Percentiles rank a stretch among this genome's conserved stretches.
phyloP scores from a whole-genome alignment of 1,284 basidiomycete species.

The Fistulina hepatica region DNA sequence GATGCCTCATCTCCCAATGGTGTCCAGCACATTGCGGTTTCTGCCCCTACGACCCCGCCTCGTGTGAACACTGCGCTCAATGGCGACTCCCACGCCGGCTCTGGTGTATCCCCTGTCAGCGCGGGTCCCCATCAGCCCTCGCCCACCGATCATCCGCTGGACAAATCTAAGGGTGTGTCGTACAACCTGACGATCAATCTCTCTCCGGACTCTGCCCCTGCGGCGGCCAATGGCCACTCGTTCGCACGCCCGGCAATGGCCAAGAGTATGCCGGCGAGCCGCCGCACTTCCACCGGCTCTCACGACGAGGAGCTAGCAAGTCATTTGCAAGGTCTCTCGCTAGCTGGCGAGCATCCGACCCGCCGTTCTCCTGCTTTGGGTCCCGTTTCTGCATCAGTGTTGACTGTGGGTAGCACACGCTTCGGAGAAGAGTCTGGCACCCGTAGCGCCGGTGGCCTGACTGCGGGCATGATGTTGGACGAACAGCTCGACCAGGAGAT shows the following conservation, averaged over 20 bases:
- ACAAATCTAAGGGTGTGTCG: conserved; percentile 80
- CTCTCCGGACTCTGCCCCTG: conserved; percentile 44
- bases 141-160: too few relatives aligned
- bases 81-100: conserved; percentile 39
- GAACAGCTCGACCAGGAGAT: conserved; percentile 86
- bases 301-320: conserved; percentile 71
- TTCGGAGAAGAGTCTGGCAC: conserved; percentile 43
- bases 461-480: conserved; percentile 80
- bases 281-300: conserved; percentile 70
- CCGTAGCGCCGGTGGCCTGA: conserved; percentile 50
- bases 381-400: conserved; percentile 38
- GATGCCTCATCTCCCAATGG: conserved; percentile 36
- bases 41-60: conserved; percentile 74
- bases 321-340: conserved; percentile 57
- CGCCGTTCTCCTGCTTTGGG: conserved; percentile 41
- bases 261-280: conserved; percentile 82
- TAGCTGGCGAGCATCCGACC: conserved; percentile 48
- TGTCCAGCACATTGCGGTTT: conserved; percentile 62
- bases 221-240: conserved; percentile 34
- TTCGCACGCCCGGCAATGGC: conserved; percentile 60
- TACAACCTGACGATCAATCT: conserved; percentile 58
- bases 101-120: conserved; percentile 54
- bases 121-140: too few relatives aligned
- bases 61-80: conserved; percentile 57
- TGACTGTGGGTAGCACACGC: conserved; percentile 36